phyloP scores from a whole-genome alignment of 805 yeast species.

The Wickerhamiella allomyrinae region DNA sequence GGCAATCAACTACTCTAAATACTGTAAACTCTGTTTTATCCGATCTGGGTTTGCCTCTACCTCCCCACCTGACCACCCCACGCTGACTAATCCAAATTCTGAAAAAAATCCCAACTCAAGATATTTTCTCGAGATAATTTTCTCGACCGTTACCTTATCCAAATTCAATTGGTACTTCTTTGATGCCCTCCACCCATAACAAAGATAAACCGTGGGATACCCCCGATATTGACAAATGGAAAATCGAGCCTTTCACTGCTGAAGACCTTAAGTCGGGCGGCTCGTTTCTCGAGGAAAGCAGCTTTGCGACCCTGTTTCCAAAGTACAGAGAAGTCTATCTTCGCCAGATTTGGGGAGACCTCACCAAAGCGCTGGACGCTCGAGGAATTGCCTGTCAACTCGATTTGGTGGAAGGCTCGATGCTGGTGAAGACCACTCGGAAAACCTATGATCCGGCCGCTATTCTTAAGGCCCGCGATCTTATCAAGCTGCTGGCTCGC shows the following conservation, averaged over 20 bases:
- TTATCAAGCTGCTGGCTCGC: slow-evolving; percentile 83
- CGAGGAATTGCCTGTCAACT: slow-evolving; percentile 67
- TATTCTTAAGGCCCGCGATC: slow-evolving; percentile 85
- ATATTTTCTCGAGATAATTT: background rate
- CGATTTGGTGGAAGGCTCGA: slow-evolving; percentile 89
- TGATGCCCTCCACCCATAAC: slow-evolving; percentile 85
- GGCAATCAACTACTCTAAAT: no score
- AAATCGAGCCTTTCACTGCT: slow-evolving; percentile 69
- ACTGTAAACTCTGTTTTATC: no score
- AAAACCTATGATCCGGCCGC: slow-evolving; percentile 92
- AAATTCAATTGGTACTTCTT: slow-evolving; percentile 1
- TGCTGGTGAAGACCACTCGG: slow-evolving; percentile 92
- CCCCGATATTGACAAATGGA: slow-evolving; percentile 88
- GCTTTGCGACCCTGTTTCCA: slow-evolving; percentile 89
- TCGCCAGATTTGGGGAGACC: slow-evolving; percentile 85
- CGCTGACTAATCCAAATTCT: no score
- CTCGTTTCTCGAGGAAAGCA: slow-evolving; percentile 90
- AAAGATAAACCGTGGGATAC: slow-evolving; percentile 98
- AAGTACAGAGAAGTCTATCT: slow-evolving; percentile 88
- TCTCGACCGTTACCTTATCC: background rate
- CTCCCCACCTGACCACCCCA: no score
- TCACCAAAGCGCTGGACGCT: slow-evolving; percentile 60
- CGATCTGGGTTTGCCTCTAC: no score
- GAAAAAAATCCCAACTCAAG: no score
- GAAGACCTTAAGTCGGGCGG: slow-evolving; percentile 79